Evolutionary conservation across 306 rosid genomes (phyloP).

Genomic region (Rubus parviflorus): DNA sequence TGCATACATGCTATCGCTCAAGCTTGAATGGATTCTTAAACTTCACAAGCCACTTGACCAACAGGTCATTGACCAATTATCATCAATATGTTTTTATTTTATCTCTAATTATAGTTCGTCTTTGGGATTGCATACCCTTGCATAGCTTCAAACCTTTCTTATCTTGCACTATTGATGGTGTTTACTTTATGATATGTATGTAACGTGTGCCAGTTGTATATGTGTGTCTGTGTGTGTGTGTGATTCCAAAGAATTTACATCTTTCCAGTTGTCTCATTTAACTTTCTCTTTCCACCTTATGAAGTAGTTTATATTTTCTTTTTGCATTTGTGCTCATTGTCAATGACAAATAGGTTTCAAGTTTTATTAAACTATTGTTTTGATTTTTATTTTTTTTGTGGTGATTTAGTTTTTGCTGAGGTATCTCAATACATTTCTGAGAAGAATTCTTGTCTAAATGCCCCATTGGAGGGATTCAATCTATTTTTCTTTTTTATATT

Average conservation of each 20-base stretch:
- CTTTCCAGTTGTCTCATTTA: neutral
- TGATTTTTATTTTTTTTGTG: neutral
- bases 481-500: conserved; percentile 15
- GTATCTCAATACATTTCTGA: neutral
- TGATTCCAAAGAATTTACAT: neutral
- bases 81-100: neutral
- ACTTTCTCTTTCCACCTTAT: too few species aligned
- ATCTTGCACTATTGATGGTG: neutral
- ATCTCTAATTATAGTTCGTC: neutral
- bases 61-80: neutral
- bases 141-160: neutral
- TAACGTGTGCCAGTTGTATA: neutral
- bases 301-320: neutral
- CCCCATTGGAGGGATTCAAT: neutral
- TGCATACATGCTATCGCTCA: neutral
- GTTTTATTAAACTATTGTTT: neutral
- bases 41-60: neutral
- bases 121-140: neutral
- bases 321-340: neutral
- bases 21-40: neutral
- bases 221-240: neutral
- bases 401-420: neutral
- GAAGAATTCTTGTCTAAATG: neutral
- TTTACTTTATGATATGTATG: neutral
- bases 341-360: neutral